Evolutionary conservation across 2,329 filamentous ascomycete genomes (phyloP).

Genomic region (Dothideomycetes sp.): DNA sequence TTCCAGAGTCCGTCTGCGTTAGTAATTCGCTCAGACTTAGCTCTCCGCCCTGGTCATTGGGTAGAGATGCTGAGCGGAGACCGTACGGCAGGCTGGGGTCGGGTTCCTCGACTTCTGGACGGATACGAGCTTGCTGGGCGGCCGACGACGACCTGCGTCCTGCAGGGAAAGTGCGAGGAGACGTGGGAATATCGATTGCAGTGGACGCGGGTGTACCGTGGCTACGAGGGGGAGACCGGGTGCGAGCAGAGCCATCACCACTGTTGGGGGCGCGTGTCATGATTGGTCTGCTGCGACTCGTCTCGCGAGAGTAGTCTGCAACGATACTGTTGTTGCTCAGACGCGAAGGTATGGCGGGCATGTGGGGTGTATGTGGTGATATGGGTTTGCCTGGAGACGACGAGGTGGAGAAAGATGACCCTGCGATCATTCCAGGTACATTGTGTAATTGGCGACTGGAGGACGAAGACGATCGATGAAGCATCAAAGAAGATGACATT

Average conservation of each 20-base stretch:
- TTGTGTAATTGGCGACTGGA: slow-evolving; percentile 62
- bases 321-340: slow-evolving; percentile 82
- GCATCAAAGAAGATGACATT: slow-evolving; percentile 77
- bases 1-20: slow-evolving; percentile 1
- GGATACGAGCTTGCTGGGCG: slow-evolving; percentile 48
- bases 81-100: slow-evolving; percentile 51
- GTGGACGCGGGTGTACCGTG: slow-evolving; percentile 31
- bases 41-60: slow-evolving; percentile 52
- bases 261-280: slow-evolving; percentile 1
- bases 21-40: slow-evolving; percentile 53
- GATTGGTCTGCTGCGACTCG: slow-evolving; percentile 17
- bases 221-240: slow-evolving; percentile 1
- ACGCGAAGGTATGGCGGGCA: slow-evolving; percentile 86
- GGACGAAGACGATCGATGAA: slow-evolving; percentile 73
- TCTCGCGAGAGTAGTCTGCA: slow-evolving; percentile 29
- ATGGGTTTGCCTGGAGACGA: slow-evolving; percentile 78
- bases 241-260: slow-evolving; percentile 8
- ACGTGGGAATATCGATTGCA: slow-evolving; percentile 64
- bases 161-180: slow-evolving; percentile 45
- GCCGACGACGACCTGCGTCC: slow-evolving; percentile 57
- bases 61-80: slow-evolving; percentile 57
- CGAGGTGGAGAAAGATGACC: slow-evolving; percentile 67
- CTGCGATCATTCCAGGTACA: slow-evolving; percentile 48
- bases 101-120: slow-evolving; percentile 43
- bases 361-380: slow-evolving; percentile 84